phyloP scores from a whole-genome alignment of 73 alveolate genomes.

The Symbiodinium pilosum region DNA sequence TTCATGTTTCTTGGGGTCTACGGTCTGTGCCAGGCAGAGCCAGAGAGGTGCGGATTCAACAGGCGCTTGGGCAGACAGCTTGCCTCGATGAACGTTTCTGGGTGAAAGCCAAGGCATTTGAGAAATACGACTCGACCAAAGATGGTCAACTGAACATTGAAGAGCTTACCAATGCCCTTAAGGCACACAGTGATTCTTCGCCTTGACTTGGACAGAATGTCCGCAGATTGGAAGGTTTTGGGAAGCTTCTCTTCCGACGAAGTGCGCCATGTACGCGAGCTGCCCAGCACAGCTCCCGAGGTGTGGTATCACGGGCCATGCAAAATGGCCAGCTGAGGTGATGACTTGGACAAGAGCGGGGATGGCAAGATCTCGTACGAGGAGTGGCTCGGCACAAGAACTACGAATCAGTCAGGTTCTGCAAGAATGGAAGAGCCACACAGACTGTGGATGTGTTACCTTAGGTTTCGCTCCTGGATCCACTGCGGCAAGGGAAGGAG shows the following conservation, averaged over 20 bases:
- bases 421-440: too few species aligned
- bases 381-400: neutral
- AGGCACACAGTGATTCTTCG: neutral
- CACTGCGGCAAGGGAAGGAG: neutral
- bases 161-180: constrained; percentile 36
- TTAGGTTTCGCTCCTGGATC: constrained; percentile 31
- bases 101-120: constrained; percentile 51
- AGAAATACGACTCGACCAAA: constrained; percentile 41
- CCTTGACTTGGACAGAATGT: neutral
- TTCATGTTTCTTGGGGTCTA: too few species aligned
- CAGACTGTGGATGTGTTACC: neutral
- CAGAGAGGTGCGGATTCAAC: constrained; percentile 30
- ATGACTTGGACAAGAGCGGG: constrained; percentile 26
- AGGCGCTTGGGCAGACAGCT: constrained; percentile 1
- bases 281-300: too few species aligned
- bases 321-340: neutral
- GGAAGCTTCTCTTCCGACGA: constrained; percentile 53
- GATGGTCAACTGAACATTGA: constrained; percentile 44
- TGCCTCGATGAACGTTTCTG: neutral
- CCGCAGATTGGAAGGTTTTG: neutral
- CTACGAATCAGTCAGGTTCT: neutral
- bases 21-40: constrained; percentile 13
- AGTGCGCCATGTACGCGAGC: constrained; percentile 19
- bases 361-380: constrained; percentile 26
- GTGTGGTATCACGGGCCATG: too few species aligned